Percentiles rank a stretch among this genome's conserved stretches.
Evolutionary conservation across 202 grass and related monocot species (phyloP).

Genomic region (Musa balbisiana): DNA sequence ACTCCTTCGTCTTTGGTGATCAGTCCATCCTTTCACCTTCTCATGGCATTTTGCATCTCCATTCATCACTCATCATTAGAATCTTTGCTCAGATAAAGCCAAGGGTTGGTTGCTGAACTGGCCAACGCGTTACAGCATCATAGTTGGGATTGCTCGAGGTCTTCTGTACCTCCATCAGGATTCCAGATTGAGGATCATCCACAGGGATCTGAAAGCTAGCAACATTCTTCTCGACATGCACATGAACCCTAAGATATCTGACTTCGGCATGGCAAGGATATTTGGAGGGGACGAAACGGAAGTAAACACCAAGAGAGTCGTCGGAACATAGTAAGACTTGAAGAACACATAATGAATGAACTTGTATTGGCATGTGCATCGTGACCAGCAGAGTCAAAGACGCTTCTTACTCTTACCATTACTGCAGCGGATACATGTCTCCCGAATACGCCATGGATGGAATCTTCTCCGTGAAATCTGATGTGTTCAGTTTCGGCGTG

Average conservation of each 20-base stretch:
- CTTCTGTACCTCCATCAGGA: not conserved
- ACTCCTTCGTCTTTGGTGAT: not conserved
- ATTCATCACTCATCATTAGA: too few species aligned
- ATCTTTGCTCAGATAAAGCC: not conserved
- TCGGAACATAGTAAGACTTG: not conserved
- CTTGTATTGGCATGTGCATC: not conserved
- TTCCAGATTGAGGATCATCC: not conserved
- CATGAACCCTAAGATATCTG: conserved; percentile 1
- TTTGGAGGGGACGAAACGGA: not conserved
- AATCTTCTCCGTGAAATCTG: conserved; percentile 17
- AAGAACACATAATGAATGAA: too few species aligned
- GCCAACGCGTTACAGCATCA: not conserved
- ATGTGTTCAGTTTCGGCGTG: conserved; percentile 34
- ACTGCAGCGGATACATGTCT: not conserved
- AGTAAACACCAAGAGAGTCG: conserved; percentile 4
- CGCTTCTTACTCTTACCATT: not conserved
- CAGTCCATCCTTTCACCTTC: too few species aligned
- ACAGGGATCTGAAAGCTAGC: not conserved
- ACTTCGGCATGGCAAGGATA: conserved; percentile 1
- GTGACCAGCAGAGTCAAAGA: too few species aligned
- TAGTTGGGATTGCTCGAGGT: not conserved
- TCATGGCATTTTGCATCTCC: too few species aligned
- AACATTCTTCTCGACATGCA: not conserved
- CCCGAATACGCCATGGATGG: conserved; percentile 21
- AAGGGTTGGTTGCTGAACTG: not conserved